These are phyloP conservation scores for Skeletonema grethae DNA, from an alignment of 108 stramenopile species.

Conservation along the genomic window DNA sequence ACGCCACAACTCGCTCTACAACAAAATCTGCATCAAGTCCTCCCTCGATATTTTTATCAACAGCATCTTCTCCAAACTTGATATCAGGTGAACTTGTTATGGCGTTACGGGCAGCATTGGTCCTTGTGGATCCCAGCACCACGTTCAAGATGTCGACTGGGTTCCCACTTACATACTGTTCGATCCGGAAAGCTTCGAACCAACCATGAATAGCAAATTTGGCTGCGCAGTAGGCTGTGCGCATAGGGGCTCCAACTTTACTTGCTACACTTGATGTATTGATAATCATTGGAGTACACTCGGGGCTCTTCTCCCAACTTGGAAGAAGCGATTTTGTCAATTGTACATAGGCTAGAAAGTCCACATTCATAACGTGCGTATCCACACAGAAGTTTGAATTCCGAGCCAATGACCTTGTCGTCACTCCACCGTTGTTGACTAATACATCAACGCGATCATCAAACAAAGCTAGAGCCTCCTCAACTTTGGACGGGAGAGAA, in stretches of 20 bases:
- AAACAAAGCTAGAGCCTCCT: constrained; percentile 9
- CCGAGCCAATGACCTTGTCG: constrained; percentile 11
- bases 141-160: constrained; percentile 11
- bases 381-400: constrained; percentile 7
- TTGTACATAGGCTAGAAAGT: constrained; percentile 8
- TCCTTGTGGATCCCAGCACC: constrained; percentile 11
- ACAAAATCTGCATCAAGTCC: constrained; percentile 17
- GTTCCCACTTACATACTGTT: background rate
- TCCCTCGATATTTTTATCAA: constrained; percentile 7
- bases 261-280: constrained; percentile 16
- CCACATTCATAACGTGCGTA: background rate
- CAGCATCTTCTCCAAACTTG: background rate
- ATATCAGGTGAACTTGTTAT: background rate
- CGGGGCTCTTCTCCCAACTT: background rate
- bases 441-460: constrained; percentile 6
- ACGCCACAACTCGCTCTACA: background rate
- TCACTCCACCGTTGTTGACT: constrained; percentile 14
- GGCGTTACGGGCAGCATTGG: constrained; percentile 7
- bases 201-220: constrained; percentile 13
- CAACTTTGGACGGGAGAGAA: constrained; percentile 2
- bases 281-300: constrained; percentile 7
- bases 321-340: constrained; percentile 19
- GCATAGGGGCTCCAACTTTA: constrained; percentile 11
- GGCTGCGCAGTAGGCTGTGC: constrained; percentile 12
- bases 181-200: constrained; percentile 18